Evolutionary conservation across 768 basidiomycete species (phyloP).

Genomic region (Agaricus sinodeliciosus): DNA sequence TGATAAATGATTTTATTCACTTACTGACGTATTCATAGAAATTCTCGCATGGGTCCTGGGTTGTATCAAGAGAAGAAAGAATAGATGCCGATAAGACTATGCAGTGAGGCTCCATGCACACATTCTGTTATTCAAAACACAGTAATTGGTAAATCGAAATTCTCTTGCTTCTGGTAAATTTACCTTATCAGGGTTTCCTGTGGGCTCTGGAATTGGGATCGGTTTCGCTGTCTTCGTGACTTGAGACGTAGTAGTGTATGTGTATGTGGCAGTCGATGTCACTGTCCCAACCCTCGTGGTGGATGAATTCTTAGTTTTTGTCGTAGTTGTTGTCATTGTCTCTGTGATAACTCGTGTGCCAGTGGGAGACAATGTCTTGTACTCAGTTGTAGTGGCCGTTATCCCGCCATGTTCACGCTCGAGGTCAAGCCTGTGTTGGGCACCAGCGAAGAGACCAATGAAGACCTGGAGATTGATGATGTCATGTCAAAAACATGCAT

Average conservation of each 20-base stretch:
- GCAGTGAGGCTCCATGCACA: slow-evolving; percentile 75
- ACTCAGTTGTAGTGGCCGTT: slow-evolving; percentile 10
- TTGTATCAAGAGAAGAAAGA: slow-evolving; percentile 69
- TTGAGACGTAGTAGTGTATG: slow-evolving; percentile 17
- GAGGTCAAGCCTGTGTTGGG: slow-evolving; percentile 67
- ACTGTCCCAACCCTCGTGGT: slow-evolving; percentile 12
- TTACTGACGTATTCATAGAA: slow-evolving; percentile 90
- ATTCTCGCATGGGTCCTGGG: slow-evolving; percentile 90
- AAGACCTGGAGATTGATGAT: slow-evolving; percentile 45
- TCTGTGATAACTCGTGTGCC: slow-evolving; percentile 33
- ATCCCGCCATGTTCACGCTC: slow-evolving; percentile 29
- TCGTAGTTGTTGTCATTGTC: slow-evolving; percentile 33
- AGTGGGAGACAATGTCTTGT: slow-evolving; percentile 23
- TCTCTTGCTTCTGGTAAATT: slow-evolving; percentile 5
- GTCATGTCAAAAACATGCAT: neutral
- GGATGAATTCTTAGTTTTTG: slow-evolving; percentile 20
- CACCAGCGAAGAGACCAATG: slow-evolving; percentile 89
- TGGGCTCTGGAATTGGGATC: slow-evolving; percentile 43
- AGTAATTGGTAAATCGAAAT: neutral
- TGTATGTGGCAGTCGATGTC: slow-evolving; percentile 23
- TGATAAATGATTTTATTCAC: slow-evolving; percentile 23
- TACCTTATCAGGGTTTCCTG: slow-evolving; percentile 47
- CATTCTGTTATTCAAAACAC: slow-evolving; percentile 31
- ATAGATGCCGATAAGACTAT: slow-evolving; percentile 80
- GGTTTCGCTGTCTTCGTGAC: slow-evolving; percentile 29